Conservation (phyloP, 2,329 filamentous ascomycete genomes). For the Aspergillus calidoustus region DNA sequence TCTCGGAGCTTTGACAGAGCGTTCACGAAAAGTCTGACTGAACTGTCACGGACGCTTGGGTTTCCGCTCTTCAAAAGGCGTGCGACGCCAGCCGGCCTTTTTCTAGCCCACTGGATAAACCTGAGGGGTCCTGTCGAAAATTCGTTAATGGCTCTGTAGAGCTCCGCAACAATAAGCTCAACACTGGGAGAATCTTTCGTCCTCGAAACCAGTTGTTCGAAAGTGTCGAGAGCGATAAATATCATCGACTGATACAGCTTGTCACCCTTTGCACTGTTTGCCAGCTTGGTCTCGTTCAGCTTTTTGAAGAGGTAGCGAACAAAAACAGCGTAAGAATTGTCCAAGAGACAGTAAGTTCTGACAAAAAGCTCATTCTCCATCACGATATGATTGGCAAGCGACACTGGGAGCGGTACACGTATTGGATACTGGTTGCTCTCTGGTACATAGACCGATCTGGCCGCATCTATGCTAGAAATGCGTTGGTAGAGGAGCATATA, state of each 20-base stretch:
- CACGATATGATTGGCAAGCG: slow-evolving; percentile 62
- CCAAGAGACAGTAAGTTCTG: slow-evolving; percentile 78
- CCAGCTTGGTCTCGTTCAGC: slow-evolving; percentile 55
- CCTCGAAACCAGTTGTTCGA: slow-evolving; percentile 76
- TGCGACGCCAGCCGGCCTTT: slow-evolving; percentile 62
- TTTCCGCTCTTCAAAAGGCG: slow-evolving; percentile 68
- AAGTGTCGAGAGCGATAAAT: slow-evolving; percentile 58
- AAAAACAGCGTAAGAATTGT: slow-evolving; percentile 71
- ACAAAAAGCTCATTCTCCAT: slow-evolving; percentile 75
- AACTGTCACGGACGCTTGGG: slow-evolving; percentile 57
- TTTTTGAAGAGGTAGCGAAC: slow-evolving; percentile 65
- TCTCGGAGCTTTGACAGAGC: slow-evolving; percentile 60
- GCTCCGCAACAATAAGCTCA: slow-evolving; percentile 57
- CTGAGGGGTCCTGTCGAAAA: slow-evolving; percentile 62
- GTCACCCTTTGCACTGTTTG: slow-evolving; percentile 55
- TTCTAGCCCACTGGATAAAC: slow-evolving; percentile 65
- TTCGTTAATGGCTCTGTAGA: slow-evolving; percentile 55
- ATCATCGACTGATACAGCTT: slow-evolving; percentile 51
- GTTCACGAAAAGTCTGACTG: slow-evolving; percentile 56
- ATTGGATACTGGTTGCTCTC: slow-evolving; percentile 55
- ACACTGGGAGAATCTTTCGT: slow-evolving; percentile 71
- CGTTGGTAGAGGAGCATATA: slow-evolving; percentile 99
- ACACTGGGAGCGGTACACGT: slow-evolving; percentile 51
- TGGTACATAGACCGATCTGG: slow-evolving; percentile 54
- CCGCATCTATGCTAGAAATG: slow-evolving; percentile 64